Evolutionary conservation across 768 basidiomycete species (phyloP).

Genomic region (Tubosaeta brunneosetosa): DNA sequence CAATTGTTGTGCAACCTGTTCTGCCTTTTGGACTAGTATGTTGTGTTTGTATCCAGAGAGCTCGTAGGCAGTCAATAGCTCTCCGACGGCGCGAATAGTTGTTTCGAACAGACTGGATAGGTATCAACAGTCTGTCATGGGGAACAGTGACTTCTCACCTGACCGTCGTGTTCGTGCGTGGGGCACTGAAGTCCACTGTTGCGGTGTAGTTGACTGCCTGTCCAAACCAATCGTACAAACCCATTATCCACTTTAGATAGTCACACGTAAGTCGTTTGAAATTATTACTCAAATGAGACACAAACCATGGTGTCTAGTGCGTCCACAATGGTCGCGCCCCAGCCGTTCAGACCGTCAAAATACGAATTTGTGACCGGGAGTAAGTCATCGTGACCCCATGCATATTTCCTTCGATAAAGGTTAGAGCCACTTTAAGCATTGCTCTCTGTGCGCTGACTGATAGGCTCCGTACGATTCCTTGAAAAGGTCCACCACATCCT

Average conservation of each 20-base stretch:
- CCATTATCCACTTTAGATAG: constrained; percentile 51
- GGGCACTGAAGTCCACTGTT: constrained; percentile 48
- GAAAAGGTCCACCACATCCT: constrained; percentile 48
- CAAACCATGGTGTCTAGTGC: constrained; percentile 58
- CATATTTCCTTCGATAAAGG: constrained; percentile 39
- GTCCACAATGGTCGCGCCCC: constrained; percentile 65
- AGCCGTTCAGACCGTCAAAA: constrained; percentile 34
- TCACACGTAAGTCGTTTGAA: not conserved
- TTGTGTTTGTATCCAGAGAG: constrained; percentile 51
- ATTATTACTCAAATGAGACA: not conserved
- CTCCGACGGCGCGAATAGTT: constrained; percentile 69
- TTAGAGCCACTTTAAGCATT: constrained; percentile 8
- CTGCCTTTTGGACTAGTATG: constrained; percentile 54
- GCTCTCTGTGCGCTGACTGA: constrained; percentile 31
- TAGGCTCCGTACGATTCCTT: constrained; percentile 51
- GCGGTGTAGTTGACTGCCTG: constrained; percentile 52
- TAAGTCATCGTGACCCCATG: constrained; percentile 60
- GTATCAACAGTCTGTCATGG: not conserved
- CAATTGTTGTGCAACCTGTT: constrained; percentile 60
- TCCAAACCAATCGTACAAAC: constrained; percentile 42
- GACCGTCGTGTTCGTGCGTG: constrained; percentile 42
- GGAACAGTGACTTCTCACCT: constrained; percentile 29
- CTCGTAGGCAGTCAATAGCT: constrained; percentile 64
- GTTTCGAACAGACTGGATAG: constrained; percentile 55
- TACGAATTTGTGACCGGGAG: constrained; percentile 42